A percentile compares a stretch with the other conserved stretches of the same genome.
Conservation (phyloP, 257 asterid species). For the Craterostigma plantagineum region DNA sequence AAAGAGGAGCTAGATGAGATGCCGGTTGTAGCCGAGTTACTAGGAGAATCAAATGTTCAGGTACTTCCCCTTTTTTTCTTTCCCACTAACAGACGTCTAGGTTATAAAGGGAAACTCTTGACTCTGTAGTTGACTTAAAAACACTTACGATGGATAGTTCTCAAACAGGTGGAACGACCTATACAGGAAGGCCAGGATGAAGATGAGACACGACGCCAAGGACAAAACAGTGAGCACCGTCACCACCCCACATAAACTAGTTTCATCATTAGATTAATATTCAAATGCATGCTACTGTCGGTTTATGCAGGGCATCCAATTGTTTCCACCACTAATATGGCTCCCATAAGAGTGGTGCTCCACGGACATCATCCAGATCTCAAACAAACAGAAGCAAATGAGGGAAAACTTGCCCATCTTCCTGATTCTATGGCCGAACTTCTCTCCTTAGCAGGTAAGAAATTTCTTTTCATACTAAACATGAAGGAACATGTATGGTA, state of each 20-base stretch:
- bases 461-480: constrained; percentile 4
- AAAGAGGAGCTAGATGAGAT: constrained; percentile 65
- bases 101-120: too few relatives aligned
- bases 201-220: too few relatives aligned
- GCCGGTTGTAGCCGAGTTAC: constrained; percentile 38
- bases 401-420: constrained; percentile 67
- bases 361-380: constrained; percentile 78
- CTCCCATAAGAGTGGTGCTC: constrained; percentile 49
- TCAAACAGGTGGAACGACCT: constrained; percentile 1
- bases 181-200: constrained; percentile 12
- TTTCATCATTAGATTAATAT: background rate
- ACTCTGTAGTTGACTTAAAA: background rate
- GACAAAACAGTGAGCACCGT: background rate
- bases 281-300: background rate
- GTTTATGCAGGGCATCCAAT: constrained; percentile 24
- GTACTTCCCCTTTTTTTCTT: constrained; percentile 12
- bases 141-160: constrained; percentile 2
- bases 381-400: constrained; percentile 29
- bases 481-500: background rate
- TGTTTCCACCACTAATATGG: constrained; percentile 12
- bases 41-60: constrained; percentile 47
- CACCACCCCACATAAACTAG: constrained; percentile 6
- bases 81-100: too few relatives aligned
- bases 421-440: constrained; percentile 60
- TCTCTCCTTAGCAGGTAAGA: constrained; percentile 55